Evolutionary conservation across 2,329 filamentous ascomycete genomes (phyloP), one percentile per base, ranked within the genome.

Genomic region (Penicillium sp.): DNA sequence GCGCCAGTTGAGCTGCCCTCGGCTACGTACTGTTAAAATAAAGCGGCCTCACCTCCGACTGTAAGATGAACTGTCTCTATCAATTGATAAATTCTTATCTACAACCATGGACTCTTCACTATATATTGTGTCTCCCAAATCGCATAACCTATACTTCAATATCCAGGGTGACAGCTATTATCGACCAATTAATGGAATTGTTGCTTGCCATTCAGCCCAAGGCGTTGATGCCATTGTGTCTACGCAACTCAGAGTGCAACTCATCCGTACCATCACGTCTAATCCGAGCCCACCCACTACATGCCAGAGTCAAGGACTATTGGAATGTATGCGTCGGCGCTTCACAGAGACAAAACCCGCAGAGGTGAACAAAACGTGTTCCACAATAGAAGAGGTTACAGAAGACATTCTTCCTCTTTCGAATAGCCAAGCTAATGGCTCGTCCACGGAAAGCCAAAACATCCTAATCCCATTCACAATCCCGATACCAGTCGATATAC

Each of bases 401-500:
- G 16, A 41, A 41, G 16, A 11, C n/a, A 21, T 19, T 21, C 26
- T 26, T 13, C 22, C n/a, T 27, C 22, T 27, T 26, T 26, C n/a
- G 5, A 10, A 52, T 9, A 21, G 6, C 5, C 49, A 52, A 33
- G 11, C 44, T 16, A 37, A 37, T 10, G 22, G 26, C 14, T 16
- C 49, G 5, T 39, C 37, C 4, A 24, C 14, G 16, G 24, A 33
- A 8, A 14, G 26, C 9, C 31, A 47, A 41, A 22, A 5, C 29
- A 29, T n/a, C 27, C 47, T 31, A 14, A 52, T 56, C 13, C 49
- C 48, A 13, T 56, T 56, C 21, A 26, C 16, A 9, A n/a, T 56
- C 11, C 29, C 54, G 6, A 43, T 56, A 22, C 16, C 35, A 7
- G 27, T n/a, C 8, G 48, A 56, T 31, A 29, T 56, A 6, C 44